A percentile compares a stretch with the other conserved stretches of the same genome.
These are phyloP conservation scores for Thielaviopsis euricoi DNA, from an alignment of 2,329 filamentous ascomycete species.

Conservation along the genomic window DNA sequence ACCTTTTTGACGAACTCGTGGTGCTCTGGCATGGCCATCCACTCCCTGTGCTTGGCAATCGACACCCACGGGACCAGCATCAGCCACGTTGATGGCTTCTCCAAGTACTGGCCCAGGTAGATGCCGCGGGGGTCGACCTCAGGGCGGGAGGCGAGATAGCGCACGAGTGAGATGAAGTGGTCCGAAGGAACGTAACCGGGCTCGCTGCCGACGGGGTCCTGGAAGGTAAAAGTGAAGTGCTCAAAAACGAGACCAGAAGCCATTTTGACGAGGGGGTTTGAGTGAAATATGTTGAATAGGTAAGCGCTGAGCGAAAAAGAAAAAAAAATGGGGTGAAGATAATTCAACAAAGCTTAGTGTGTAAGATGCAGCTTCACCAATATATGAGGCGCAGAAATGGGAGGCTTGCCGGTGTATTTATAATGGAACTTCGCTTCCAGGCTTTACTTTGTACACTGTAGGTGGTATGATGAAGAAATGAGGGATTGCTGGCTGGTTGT, in stretches of 20 bases:
- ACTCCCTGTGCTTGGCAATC: slow-evolving; percentile 20
- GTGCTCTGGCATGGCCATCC: slow-evolving; percentile 23
- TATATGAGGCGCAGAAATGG: too few species aligned
- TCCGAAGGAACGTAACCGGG: slow-evolving; percentile 16
- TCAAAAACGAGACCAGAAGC: slow-evolving; percentile 17
- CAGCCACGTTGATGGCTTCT: slow-evolving; percentile 19
- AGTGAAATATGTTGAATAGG: too few species aligned
- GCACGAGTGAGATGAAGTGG: slow-evolving; percentile 13
- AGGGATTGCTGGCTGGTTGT: not conserved
- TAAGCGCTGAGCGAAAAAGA: too few species aligned
- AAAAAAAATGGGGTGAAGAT: not conserved
- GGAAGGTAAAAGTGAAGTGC: slow-evolving; percentile 20
- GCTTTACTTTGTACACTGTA: too few species aligned
- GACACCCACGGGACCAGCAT: slow-evolving; percentile 22
- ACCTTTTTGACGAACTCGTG: slow-evolving; percentile 21
- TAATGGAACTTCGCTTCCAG: not conserved
- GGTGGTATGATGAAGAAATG: not conserved
- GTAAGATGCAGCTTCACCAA: too few species aligned
- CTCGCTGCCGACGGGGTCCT: slow-evolving; percentile 16
- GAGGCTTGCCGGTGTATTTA: not conserved
- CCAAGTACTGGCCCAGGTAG: slow-evolving; percentile 21
- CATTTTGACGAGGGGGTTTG: too few species aligned
- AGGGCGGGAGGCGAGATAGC: not conserved
- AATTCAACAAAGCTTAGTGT: not conserved
- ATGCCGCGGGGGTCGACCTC: slow-evolving; percentile 19